Percentiles rank a stretch among this genome's conserved stretches.
phyloP scores from a whole-genome alignment of 1,139 yeast species.

The Lodderomyces metapsilosis region DNA sequence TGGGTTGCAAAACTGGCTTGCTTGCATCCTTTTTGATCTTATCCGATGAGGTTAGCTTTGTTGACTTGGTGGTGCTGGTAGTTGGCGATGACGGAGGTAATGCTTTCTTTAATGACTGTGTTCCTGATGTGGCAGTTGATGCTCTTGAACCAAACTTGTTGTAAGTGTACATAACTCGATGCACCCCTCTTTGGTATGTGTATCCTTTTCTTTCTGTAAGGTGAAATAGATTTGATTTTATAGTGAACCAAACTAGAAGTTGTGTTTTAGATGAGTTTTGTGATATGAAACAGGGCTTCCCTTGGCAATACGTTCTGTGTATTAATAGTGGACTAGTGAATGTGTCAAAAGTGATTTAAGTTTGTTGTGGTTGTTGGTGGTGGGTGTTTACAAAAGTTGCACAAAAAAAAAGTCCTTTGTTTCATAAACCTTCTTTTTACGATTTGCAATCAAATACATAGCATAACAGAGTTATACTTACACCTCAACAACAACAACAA shows the following conservation, averaged over 20 bases:
- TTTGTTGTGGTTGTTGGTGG: no score
- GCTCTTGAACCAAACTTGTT: constrained; percentile 18
- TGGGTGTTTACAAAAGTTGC: no score
- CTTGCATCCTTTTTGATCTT: constrained; percentile 15
- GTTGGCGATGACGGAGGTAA: constrained; percentile 2
- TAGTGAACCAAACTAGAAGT: background rate
- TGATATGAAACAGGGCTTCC: constrained; percentile 2
- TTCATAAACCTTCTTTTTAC: background rate
- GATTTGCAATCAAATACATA: background rate
- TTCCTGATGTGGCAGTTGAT: constrained; percentile 7
- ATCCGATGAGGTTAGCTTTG: constrained; percentile 3
- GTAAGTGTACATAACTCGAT: constrained; percentile 15
- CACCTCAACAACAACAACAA: no score
- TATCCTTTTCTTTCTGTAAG: background rate
- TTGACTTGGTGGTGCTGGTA: constrained; percentile 1
- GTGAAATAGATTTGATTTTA: background rate
- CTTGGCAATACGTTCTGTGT: no score
- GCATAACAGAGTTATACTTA: background rate
- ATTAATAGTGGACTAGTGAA: no score
- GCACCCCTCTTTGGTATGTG: background rate
- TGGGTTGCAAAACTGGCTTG: constrained; percentile 26
- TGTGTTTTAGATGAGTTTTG: background rate
- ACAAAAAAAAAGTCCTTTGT: background rate
- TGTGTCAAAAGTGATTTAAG: background rate
- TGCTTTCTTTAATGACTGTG: constrained; percentile 7